Conservation (phyloP, 2,329 filamentous ascomycete species). For the Ophiostoma sp. region DNA sequence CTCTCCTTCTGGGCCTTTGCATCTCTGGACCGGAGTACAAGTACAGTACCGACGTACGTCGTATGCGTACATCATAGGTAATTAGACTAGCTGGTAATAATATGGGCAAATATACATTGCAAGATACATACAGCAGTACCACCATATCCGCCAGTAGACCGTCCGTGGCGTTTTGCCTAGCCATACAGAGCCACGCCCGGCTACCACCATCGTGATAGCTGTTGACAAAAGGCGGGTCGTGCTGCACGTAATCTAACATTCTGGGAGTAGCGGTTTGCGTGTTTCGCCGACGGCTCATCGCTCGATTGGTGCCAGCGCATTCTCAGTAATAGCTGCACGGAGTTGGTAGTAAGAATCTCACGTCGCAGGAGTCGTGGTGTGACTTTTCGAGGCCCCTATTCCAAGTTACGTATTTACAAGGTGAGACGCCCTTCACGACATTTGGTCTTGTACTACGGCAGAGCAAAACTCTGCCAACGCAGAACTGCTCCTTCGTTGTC, state of each 20-base stretch:
- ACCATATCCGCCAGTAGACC: no score
- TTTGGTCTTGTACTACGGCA: no score
- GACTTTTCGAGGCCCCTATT: no score
- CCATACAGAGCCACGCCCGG: constrained; percentile 15
- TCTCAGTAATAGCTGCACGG: background rate
- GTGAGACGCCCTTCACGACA: no score
- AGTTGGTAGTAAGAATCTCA: background rate
- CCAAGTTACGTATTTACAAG: no score
- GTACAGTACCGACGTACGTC: no score
- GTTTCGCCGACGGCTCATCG: background rate
- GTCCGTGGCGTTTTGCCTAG: background rate
- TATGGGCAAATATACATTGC: background rate
- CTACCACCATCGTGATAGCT: constrained; percentile 6
- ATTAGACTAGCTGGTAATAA: background rate
- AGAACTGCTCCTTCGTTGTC: no score
- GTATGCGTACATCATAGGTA: no score
- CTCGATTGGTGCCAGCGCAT: constrained; percentile 7
- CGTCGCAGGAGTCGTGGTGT: no score
- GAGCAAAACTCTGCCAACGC: no score
- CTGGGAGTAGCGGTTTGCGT: background rate
- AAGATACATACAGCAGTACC: no score
- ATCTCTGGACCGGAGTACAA: background rate
- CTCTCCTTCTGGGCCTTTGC: background rate
- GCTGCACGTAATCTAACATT: constrained; percentile 19
- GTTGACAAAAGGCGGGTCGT: constrained; percentile 16